Percentiles rank a stretch among this genome's conserved stretches.
Evolutionary conservation across 2,329 filamentous ascomycete genomes (phyloP).

Genomic region (Cercospora sp.): DNA sequence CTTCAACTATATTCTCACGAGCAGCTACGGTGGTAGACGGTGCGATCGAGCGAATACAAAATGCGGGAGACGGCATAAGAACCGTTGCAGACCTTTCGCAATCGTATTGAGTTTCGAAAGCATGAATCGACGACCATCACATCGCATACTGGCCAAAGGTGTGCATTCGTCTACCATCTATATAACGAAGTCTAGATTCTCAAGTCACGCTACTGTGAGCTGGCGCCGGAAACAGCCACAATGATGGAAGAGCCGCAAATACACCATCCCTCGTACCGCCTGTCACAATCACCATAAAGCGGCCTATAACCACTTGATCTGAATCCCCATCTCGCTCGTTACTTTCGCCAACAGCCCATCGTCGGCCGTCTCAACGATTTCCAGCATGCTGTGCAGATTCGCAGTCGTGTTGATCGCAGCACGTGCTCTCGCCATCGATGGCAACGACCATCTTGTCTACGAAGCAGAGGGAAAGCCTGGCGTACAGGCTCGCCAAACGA

Average conservation of each 20-base stretch:
- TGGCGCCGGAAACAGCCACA: not conserved
- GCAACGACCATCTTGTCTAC: not conserved
- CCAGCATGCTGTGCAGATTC: not conserved
- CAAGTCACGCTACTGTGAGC: not conserved
- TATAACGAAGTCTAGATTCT: not conserved
- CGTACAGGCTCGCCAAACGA: constrained; percentile 2
- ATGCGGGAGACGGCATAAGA: not conserved
- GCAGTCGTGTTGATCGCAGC: not conserved
- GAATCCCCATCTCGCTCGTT: not conserved
- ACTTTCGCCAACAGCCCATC: not conserved
- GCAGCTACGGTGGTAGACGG: not conserved
- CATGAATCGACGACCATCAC: not conserved
- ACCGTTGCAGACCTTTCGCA: not conserved
- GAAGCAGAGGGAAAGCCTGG: constrained; percentile 4
- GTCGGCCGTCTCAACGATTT: not conserved
- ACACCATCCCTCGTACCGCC: not conserved
- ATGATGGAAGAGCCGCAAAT: not conserved
- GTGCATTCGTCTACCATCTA: not conserved
- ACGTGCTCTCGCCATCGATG: not conserved
- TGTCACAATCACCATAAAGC: not conserved
- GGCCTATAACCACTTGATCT: not conserved
- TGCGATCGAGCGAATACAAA: not conserved
- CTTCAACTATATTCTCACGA: not conserved
- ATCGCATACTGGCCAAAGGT: not conserved
- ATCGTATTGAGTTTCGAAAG: not conserved